These are phyloP conservation scores for Trypanosoma vivax DNA, from an alignment of 208 protist genomes.

Conservation along the genomic window DNA sequence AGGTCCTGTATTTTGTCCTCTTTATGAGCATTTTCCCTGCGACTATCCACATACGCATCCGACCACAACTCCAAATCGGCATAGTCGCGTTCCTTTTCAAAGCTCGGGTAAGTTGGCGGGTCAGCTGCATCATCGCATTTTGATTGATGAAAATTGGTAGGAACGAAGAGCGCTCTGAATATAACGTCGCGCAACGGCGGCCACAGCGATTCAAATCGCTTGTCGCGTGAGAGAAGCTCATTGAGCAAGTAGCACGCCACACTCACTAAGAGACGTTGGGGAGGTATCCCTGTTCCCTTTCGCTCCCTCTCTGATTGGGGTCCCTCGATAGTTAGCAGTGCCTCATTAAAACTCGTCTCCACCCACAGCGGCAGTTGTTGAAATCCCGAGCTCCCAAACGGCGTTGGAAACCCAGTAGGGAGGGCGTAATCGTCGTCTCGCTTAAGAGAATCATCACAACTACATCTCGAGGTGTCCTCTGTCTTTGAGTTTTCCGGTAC, in stretches of 20 bases:
- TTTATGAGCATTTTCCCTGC: slow-evolving; percentile 27
- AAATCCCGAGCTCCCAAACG: slow-evolving; percentile 63
- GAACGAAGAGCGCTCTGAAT: slow-evolving; percentile 68
- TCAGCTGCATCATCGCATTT: not conserved
- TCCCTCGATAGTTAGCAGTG: slow-evolving; percentile 52
- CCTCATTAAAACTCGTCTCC: slow-evolving; percentile 62
- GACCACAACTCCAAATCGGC: slow-evolving; percentile 50
- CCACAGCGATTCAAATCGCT: slow-evolving; percentile 43
- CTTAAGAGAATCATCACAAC: too few relatives aligned
- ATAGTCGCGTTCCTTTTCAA: slow-evolving; percentile 34
- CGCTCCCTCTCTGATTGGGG: slow-evolving; percentile 28
- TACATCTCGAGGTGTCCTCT: too few relatives aligned
- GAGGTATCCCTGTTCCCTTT: slow-evolving; percentile 18
- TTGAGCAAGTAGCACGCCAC: slow-evolving; percentile 73
- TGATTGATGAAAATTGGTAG: not conserved
- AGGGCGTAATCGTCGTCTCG: not conserved
- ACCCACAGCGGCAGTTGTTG: slow-evolving; percentile 59
- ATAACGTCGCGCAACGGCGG: slow-evolving; percentile 40
- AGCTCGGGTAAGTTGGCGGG: slow-evolving; percentile 3
- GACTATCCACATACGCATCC: slow-evolving; percentile 36
- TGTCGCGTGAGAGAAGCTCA: slow-evolving; percentile 53
- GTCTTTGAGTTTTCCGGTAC: too few relatives aligned
- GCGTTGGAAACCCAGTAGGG: slow-evolving; percentile 43
- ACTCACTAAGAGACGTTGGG: slow-evolving; percentile 47
- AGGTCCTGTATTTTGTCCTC: slow-evolving; percentile 27